Conservation (phyloP, 2,329 filamentous ascomycete genomes). For the Magnaporthiopsis poae region DNA sequence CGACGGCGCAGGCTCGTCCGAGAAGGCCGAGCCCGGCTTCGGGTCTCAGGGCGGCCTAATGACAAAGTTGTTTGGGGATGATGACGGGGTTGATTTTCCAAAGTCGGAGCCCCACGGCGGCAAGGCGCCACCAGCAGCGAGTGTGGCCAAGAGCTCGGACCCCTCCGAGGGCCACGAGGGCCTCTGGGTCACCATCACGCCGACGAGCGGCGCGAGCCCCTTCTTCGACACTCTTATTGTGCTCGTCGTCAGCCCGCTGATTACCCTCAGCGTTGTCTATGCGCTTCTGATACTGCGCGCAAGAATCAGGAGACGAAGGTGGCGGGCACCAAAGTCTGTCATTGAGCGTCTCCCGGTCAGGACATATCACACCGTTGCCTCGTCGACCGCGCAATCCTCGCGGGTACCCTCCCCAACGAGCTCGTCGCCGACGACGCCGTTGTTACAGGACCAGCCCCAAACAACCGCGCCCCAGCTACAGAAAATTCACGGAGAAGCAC, state of each 20-base stretch:
- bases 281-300: constrained; percentile 77
- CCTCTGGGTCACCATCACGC: constrained; percentile 92
- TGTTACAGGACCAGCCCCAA: constrained; percentile 57
- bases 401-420: constrained; percentile 53
- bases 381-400: constrained; percentile 46
- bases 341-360: constrained; percentile 90
- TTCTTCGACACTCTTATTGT: constrained; percentile 97
- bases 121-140: constrained; percentile 8
- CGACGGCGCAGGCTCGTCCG: constrained; percentile 35
- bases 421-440: constrained; percentile 66
- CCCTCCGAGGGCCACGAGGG: constrained; percentile 53
- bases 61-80: constrained; percentile 41
- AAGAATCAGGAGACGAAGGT: constrained; percentile 76
- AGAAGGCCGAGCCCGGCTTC: background rate
- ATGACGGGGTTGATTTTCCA: constrained; percentile 24
- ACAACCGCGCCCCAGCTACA: constrained; percentile 57
- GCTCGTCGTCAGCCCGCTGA: constrained; percentile 83
- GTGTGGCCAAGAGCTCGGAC: constrained; percentile 15
- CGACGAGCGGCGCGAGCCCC: constrained; percentile 77
- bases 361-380: constrained; percentile 79
- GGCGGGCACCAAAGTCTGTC: constrained; percentile 94
- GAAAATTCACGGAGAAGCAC: constrained; percentile 12
- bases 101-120: constrained; percentile 19
- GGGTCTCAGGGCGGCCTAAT: constrained; percentile 27
- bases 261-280: constrained; percentile 89